A percentile compares a stretch with the other conserved stretches of the same genome.
Evolutionary conservation across 805 yeast species (phyloP).

Genomic region (Blastobotrys attinorum): DNA sequence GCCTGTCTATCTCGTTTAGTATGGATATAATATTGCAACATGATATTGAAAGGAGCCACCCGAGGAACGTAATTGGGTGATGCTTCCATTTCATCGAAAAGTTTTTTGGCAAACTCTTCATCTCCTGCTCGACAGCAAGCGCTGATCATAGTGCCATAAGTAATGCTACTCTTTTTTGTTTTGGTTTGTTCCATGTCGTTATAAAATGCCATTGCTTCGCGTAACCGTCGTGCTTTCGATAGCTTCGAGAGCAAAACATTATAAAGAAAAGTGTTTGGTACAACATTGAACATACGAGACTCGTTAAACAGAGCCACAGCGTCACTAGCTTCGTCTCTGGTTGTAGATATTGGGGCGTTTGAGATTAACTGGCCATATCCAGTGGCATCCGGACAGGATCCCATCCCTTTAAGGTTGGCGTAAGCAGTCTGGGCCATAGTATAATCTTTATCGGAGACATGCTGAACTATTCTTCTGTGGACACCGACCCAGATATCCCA

Average conservation of each 20-base stretch:
- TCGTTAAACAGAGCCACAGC: slow-evolving; percentile 29
- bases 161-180: slow-evolving; percentile 24
- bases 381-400: slow-evolving; percentile 27
- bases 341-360: slow-evolving; percentile 17
- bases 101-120: slow-evolving; percentile 22
- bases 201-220: slow-evolving; percentile 26
- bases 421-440: slow-evolving; percentile 23
- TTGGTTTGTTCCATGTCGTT: slow-evolving; percentile 24
- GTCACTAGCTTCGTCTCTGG: slow-evolving; percentile 27
- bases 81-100: slow-evolving; percentile 31
- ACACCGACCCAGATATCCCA: slow-evolving; percentile 24
- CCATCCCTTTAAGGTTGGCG: slow-evolving; percentile 20
- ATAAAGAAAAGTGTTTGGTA: slow-evolving; percentile 28
- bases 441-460: slow-evolving; percentile 20
- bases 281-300: slow-evolving; percentile 21
- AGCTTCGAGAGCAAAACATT: slow-evolving; percentile 30
- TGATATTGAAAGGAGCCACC: slow-evolving; percentile 32
- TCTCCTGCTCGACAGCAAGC: slow-evolving; percentile 33
- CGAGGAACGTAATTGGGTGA: slow-evolving; percentile 24
- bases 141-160: slow-evolving; percentile 33
- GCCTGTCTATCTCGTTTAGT: slow-evolving; percentile 24
- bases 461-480: slow-evolving; percentile 23
- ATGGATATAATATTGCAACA: slow-evolving; percentile 33
- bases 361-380: slow-evolving; percentile 30
- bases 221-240: slow-evolving; percentile 30